Base-by-base conservation (phyloP, 1,139 yeast species). In the Candida sp. region DNA sequence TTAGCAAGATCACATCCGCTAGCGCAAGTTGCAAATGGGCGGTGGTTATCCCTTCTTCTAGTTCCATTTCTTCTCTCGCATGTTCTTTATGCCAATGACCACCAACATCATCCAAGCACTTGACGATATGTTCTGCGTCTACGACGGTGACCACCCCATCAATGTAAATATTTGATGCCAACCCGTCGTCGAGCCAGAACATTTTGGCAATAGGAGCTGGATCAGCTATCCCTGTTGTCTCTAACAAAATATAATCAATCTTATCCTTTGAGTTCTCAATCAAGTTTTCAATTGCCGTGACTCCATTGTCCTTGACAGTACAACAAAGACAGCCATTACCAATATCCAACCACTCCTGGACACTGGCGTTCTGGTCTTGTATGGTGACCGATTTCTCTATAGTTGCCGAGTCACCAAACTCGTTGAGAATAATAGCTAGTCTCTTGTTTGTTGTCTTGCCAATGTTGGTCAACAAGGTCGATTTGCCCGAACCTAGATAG, bases 281-380 rank as follows among this genome's bases (percentile, higher is more conserved):
- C 60, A 94, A 79, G 54, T 90, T 85, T 67, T 94, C 99, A 54
- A 94, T 92, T 0, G 99, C 99, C 37, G 87, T 78, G 1, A 94
- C 98, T 5, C 99, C 99, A 52, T 86, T 89, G 65, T 93, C 98
- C 65, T 91, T 92, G 26, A 96, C 96, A 0, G 98, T 90, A 62
- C 99, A 94, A 65, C 99, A 94, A 48, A 96, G 77, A 68, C 99
- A 94, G 1, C 99, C 99, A 65, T 94, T 94, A 2, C 97, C 98
- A 31, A 94, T 73, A 67, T 94, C 99, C 3, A 94, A 76, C 99
- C 99, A 96, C 65, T 94, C 98, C 62, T 92, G 90, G 47, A 90
- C 88, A 1, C 83, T 68, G 6, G 75, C 75, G n/a, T 76, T 53
- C 25, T 75, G 70, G 58, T 88, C 90, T 57, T 85, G 80, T 9